These are phyloP conservation scores for Evansstolkia leycettana DNA, from an alignment of 495 filamentous ascomycete genomes.

Conservation along the genomic window DNA sequence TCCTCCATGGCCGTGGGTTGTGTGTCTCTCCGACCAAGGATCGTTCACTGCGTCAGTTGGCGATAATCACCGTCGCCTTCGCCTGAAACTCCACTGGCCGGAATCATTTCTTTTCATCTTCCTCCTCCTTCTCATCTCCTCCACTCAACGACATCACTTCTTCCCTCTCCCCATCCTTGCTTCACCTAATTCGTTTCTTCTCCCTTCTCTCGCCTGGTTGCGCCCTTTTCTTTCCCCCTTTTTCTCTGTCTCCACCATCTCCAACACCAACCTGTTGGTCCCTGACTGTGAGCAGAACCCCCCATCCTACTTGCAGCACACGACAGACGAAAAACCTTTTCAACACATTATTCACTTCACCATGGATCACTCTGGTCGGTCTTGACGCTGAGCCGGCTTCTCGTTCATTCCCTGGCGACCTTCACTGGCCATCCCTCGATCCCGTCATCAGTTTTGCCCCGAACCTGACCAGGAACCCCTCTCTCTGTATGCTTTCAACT, in stretches of 20 bases:
- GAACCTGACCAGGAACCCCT: background rate
- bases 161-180: background rate
- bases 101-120: background rate
- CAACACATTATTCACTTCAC: constrained; percentile 12
- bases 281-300: no score
- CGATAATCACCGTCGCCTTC: no score
- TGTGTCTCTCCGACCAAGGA: no score
- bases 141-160: background rate
- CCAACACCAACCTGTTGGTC: no score
- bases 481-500: constrained; percentile 2
- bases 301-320: constrained; percentile 4
- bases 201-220: constrained; percentile 1
- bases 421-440: no score
- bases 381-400: constrained; percentile 1
- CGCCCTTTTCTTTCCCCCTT: constrained; percentile 1
- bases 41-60: no score
- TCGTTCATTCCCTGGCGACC: background rate
- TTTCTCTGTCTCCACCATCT: no score
- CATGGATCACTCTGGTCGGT: constrained; percentile 16
- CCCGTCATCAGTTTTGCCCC: no score
- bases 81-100: no score
- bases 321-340: constrained; percentile 4
- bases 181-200: constrained; percentile 1
- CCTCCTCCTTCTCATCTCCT: constrained; percentile 1
- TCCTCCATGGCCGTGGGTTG: no score